A percentile compares a stretch with the other conserved stretches of the same genome.
These are phyloP conservation scores for Calonectria pteridis DNA, from an alignment of 2,329 filamentous ascomycete genomes.

Conservation along the genomic window DNA sequence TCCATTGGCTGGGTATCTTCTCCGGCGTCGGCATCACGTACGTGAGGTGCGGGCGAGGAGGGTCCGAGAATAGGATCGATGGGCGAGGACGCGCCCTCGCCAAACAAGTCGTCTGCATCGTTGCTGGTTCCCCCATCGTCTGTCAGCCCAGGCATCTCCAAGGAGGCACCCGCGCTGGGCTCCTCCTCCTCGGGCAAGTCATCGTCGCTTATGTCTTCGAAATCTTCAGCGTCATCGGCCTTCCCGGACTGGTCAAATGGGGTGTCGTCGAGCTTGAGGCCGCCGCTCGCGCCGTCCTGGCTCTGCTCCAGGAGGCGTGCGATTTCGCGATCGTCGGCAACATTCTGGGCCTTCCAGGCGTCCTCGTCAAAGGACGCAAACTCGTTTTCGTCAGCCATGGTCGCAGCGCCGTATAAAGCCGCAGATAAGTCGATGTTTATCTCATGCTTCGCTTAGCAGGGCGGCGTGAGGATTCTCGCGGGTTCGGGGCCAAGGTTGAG, in stretches of 20 bases:
- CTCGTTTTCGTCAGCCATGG: conserved; percentile 50
- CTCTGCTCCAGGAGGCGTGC: conserved; percentile 58
- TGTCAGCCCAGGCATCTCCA: conserved; percentile 66
- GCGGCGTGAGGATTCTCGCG: conserved; percentile 25
- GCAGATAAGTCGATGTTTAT: conserved; percentile 36
- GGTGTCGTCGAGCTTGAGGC: conserved; percentile 57
- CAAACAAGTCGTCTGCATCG: conserved; percentile 77
- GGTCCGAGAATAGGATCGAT: conserved; percentile 56
- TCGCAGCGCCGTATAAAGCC: conserved; percentile 42
- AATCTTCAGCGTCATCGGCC: conserved; percentile 92
- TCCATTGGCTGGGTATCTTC: conserved; percentile 51
- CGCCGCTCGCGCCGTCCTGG: conserved; percentile 54
- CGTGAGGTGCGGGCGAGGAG: conserved; percentile 59
- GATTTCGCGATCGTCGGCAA: conserved; percentile 63
- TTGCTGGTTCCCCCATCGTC: conserved; percentile 72
- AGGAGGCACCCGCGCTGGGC: conserved; percentile 54
- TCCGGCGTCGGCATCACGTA: conserved; percentile 54
- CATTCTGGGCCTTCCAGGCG: conserved; percentile 58
- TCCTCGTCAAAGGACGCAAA: conserved; percentile 52
- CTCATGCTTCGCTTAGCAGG: conserved; percentile 42
- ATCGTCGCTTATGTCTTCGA: conserved; percentile 90
- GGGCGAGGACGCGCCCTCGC: conserved; percentile 68
- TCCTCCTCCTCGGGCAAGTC: conserved; percentile 88
- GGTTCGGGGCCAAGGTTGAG: conserved; percentile 18
- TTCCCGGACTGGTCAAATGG: conserved; percentile 79